Percentiles rank a stretch among this genome's conserved stretches.
Conservation (phyloP, 176 grass and related monocot genomes). For the Alopecurus myosuroides region DNA sequence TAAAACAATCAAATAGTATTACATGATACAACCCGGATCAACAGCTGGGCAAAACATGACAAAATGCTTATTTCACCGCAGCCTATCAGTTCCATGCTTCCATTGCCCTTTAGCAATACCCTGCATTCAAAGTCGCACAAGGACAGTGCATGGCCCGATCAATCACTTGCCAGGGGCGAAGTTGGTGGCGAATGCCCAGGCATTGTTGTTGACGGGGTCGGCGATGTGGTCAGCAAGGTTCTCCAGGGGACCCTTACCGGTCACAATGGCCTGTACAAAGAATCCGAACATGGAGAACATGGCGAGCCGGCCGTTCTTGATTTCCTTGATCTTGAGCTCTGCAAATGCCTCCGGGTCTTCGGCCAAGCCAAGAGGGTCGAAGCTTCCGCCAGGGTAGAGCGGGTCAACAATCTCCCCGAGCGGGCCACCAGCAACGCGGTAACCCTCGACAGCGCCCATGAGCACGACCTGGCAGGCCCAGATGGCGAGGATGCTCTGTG, state of each 20-base stretch:
- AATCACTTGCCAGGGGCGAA: slow-evolving; percentile 26
- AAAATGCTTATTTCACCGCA: not conserved
- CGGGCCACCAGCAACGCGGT: slow-evolving; percentile 6
- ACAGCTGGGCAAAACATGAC: not conserved
- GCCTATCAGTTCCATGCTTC: not conserved
- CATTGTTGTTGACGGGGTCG: slow-evolving; percentile 42
- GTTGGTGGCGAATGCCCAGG: slow-evolving; percentile 39
- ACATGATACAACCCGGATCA: not conserved
- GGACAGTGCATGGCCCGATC: not conserved
- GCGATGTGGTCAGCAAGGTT: slow-evolving; percentile 39
- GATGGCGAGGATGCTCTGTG: slow-evolving; percentile 65
- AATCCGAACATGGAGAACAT: slow-evolving; percentile 50
- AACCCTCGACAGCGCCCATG: slow-evolving; percentile 32
- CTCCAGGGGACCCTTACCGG: slow-evolving; percentile 27
- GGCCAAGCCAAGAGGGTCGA: slow-evolving; percentile 23
- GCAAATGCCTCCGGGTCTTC: slow-evolving; percentile 28
- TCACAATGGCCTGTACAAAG: slow-evolving; percentile 48
- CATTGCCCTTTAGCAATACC: not conserved
- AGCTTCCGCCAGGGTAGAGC: slow-evolving; percentile 28
- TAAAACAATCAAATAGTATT: not conserved
- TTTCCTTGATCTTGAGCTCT: slow-evolving; percentile 42
- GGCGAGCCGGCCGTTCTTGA: slow-evolving; percentile 39
- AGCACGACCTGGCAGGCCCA: slow-evolving; percentile 46
- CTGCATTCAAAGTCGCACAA: not conserved
- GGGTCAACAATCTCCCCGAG: slow-evolving; percentile 26